These are phyloP conservation scores for Colletotrichum siamense DNA, from an alignment of 2,329 filamentous ascomycete genomes.

Conservation along the genomic window DNA sequence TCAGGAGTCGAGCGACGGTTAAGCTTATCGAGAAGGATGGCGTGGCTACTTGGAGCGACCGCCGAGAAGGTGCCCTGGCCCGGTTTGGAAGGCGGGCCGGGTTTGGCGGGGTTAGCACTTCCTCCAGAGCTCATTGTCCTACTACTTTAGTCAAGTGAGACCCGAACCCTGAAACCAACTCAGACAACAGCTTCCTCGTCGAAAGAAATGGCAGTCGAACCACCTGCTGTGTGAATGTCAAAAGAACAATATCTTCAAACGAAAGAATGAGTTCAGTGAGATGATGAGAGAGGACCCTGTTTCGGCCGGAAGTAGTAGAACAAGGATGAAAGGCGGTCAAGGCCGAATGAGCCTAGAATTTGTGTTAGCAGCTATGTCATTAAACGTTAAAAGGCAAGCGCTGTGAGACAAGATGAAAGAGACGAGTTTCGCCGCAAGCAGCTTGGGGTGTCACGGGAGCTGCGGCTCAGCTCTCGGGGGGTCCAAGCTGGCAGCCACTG, in stretches of 20 bases:
- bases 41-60: slow-evolving; percentile 63
- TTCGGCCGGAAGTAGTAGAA: background rate
- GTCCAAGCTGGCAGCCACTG: slow-evolving; percentile 18
- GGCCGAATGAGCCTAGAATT: slow-evolving; percentile 18
- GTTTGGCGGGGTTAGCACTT: slow-evolving; percentile 46
- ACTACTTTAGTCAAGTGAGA: background rate
- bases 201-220: background rate
- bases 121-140: slow-evolving; percentile 53
- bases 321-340: slow-evolving; percentile 29
- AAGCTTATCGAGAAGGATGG: slow-evolving; percentile 75
- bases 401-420: slow-evolving; percentile 20
- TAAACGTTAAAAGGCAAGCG: slow-evolving; percentile 21
- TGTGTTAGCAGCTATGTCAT: slow-evolving; percentile 17
- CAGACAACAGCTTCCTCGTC: background rate
- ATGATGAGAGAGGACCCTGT: background rate
- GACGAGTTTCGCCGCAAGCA: slow-evolving; percentile 19
- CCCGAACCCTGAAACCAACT: background rate
- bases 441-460: slow-evolving; percentile 15
- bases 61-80: slow-evolving; percentile 50
- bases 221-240: background rate
- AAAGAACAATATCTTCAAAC: background rate
- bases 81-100: slow-evolving; percentile 56
- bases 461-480: slow-evolving; percentile 7
- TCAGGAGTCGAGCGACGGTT: slow-evolving; percentile 88
- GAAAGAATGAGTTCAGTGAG: background rate